Evolutionary conservation across 139 green algal species (phyloP), one percentile per base, ranked within the genome.

Genomic region (Parachlorella kessleri): DNA sequence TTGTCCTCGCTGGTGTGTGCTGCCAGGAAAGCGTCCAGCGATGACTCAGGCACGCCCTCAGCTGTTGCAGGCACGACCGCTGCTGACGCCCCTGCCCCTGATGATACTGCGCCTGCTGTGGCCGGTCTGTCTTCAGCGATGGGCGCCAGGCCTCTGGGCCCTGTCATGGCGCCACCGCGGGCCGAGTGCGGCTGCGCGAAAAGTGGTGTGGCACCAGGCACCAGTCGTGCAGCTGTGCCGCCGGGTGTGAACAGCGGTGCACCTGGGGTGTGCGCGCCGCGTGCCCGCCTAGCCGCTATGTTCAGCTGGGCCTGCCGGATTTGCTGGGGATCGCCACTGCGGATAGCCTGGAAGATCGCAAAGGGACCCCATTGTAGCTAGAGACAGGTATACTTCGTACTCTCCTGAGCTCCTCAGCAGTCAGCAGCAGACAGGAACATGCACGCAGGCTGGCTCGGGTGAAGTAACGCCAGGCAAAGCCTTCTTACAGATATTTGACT

Each of bases 1-100:
- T 98, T 98, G 87, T 98, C 94, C 77, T 98, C 94, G 10, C 85
- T 90, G 24, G 91, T 95, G 87, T 94, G 88, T 1, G 53, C 37
- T 3, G 72, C 66, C 26, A 97, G 78, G 78, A 96, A 97, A 14
- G 67, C n/a, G 80, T 98, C 94, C 37, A 98, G 72, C 3, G 85
- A 81, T 6, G 83, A 73, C 0, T 65, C 55, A 23, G 68, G 41
- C n/a, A 69, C 33, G 7, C 9, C 55, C 26, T 4, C 35, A 14
- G 32, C 63, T 21, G 28, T 10, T 5, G 24, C 66, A 18, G 36
- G 53, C 8, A 9, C 55, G 1, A n/a, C 65, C 7, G 10, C 55
- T 33, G 21, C 39, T 39, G 26, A 38, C 24, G 6, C 39, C 9
- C 55, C 68, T 4, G 10, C 37, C 30, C 1, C 32, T 53, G 41